Evolutionary conservation across 768 basidiomycete species (phyloP).

Genomic region (Boletus reticulatus): DNA sequence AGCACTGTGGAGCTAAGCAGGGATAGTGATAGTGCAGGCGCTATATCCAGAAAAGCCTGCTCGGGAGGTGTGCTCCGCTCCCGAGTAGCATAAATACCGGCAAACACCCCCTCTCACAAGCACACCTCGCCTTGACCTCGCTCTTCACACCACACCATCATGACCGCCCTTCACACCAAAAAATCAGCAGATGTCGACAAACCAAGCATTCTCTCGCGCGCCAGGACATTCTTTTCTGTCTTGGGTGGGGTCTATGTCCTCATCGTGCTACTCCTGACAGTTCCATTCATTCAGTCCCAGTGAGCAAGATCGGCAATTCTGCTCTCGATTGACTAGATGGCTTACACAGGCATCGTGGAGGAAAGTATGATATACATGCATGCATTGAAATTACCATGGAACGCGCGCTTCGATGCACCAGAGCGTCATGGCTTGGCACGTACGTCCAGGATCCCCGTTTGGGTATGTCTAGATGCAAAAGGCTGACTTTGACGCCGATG

Average conservation of each 20-base stretch:
- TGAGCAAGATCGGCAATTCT: constrained; percentile 34
- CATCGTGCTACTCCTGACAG: constrained; percentile 49
- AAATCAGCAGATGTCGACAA: constrained; percentile 2
- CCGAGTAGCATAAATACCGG: constrained; percentile 9
- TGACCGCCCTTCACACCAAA: constrained; percentile 4
- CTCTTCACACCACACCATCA: not conserved
- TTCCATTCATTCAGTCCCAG: constrained; percentile 72
- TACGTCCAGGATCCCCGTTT: constrained; percentile 33
- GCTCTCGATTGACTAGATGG: constrained; percentile 13
- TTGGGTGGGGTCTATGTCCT: constrained; percentile 53
- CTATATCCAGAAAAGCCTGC: not conserved
- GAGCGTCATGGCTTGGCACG: constrained; percentile 82
- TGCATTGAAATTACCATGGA: constrained; percentile 58
- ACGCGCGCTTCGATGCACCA: constrained; percentile 62
- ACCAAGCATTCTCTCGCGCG: constrained; percentile 21
- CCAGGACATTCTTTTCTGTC: constrained; percentile 35
- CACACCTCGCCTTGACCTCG: not conserved
- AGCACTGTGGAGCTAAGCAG: constrained; percentile 1
- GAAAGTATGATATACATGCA: constrained; percentile 64
- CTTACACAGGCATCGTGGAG: constrained; percentile 19
- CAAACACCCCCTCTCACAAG: constrained; percentile 9
- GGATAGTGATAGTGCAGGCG: not conserved
- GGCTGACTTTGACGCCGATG: not conserved
- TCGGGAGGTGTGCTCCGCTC: not conserved
- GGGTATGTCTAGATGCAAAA: no score